Conservation (phyloP, 2,329 filamentous ascomycete genomes). For the Ophiostoma quercus region DNA sequence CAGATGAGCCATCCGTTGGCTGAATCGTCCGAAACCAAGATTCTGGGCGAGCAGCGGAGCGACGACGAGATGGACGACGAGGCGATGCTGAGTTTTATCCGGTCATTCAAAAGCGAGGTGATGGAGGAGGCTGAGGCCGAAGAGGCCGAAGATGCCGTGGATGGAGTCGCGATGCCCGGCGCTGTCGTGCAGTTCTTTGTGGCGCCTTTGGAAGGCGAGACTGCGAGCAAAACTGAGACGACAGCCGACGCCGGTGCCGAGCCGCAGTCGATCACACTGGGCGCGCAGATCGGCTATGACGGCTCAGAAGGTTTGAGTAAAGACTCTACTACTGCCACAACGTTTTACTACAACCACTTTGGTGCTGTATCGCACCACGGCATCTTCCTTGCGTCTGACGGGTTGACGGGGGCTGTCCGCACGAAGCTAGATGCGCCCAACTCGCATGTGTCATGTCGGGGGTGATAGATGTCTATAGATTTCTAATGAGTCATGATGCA, state of each 20-base stretch:
- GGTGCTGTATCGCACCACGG: slow-evolving; percentile 59
- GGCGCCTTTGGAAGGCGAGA: slow-evolving; percentile 21
- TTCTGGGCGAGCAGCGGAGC: slow-evolving; percentile 19
- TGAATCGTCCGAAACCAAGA: background rate
- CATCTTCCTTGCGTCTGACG: slow-evolving; percentile 43
- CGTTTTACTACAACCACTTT: slow-evolving; percentile 44
- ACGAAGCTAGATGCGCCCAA: slow-evolving; percentile 48
- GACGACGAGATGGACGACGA: slow-evolving; percentile 46
- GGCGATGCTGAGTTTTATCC: slow-evolving; percentile 50
- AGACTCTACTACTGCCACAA: background rate
- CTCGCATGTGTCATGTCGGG: slow-evolving; percentile 31
- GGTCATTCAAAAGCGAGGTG: slow-evolving; percentile 39
- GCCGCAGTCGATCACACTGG: slow-evolving; percentile 24
- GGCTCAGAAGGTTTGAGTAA: background rate
- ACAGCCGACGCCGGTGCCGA: background rate
- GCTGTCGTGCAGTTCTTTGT: slow-evolving; percentile 64
- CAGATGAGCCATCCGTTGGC: slow-evolving; percentile 48
- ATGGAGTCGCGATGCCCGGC: slow-evolving; percentile 56
- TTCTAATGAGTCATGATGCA: no score
- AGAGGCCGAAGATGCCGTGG: slow-evolving; percentile 25
- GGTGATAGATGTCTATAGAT: background rate
- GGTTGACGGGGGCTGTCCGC: slow-evolving; percentile 12
- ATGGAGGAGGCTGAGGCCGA: background rate
- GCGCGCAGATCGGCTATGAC: slow-evolving; percentile 21
- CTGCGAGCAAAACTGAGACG: background rate